Base-by-base conservation (phyloP, 2,329 filamentous ascomycete species). In the Trichoderma asperellum region DNA sequence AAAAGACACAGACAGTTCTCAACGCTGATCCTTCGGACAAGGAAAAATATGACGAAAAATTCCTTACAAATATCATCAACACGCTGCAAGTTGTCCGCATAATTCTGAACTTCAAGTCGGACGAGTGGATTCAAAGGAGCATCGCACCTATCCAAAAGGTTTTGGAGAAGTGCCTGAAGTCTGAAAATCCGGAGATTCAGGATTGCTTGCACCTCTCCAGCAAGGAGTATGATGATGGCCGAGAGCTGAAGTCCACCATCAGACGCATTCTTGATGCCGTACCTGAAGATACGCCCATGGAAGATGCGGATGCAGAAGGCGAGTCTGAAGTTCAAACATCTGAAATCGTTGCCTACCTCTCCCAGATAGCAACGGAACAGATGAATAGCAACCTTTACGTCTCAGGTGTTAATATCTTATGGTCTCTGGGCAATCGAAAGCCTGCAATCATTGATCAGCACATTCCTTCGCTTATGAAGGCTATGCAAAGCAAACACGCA, bases 81-180 rank as follows among this genome's bases (percentile, higher is more conserved):
- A 94, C 94, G 1, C 85, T 99, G 16, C 94, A 98, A 78, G 92
- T 98, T 52, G 85, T 99, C 70, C 92, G 95, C 59, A 92, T 97
- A 70, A 89, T 99, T 59, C 85, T 98, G 70, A 93, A 96, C 74
- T 90, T 91, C 72, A 96, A 97, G 79, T 84, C 92, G 0, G 91
- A 97, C 75, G 93, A 97, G 3, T 99, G 96, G 96, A 90, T 98
- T 47, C 82, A 94, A 64, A 89, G 89, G 75, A 92, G 93, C 72
- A 87, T 97, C 74, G 81, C 90, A 0, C 84, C 89, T 34, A 85
- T 98, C 34, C 93, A 97, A 78, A 97, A 93, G 77, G 88, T 98
- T 14, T 81, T 98, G 16, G 94, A 97, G 72, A 97, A 97, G 81
- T 89, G 92, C 14, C 82, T 99, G 66, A 93, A 92, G 75, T 95